These are phyloP conservation scores for Intubia oerlemansii DNA, from an alignment of 2,329 filamentous ascomycete species.

Conservation along the genomic window DNA sequence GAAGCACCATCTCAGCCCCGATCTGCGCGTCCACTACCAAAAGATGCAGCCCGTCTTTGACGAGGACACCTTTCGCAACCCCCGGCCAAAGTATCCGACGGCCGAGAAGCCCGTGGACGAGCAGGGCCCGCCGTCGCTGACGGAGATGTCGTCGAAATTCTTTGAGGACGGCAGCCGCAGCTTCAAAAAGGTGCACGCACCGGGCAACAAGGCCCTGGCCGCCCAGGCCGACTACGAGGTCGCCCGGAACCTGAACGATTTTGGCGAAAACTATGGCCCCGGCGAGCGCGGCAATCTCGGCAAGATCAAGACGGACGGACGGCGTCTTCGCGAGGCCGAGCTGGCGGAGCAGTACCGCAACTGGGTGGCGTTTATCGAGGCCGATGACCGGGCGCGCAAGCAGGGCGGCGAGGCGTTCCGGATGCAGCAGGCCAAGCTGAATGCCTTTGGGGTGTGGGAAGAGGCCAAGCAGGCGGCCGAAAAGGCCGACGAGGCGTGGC, in stretches of 20 bases:
- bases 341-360: neutral
- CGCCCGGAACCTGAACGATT: constrained; percentile 1
- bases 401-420: neutral
- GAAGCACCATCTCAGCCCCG: constrained; percentile 9
- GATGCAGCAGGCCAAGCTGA: neutral
- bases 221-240: neutral
- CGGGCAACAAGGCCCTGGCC: neutral
- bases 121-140: constrained; percentile 2
- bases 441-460: neutral
- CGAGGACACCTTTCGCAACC: neutral
- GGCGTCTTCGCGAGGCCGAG: neutral
- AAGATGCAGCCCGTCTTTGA: constrained; percentile 1
- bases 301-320: neutral
- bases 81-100: constrained; percentile 1
- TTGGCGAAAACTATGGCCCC: neutral
- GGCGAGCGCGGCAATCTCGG: neutral
- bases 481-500: no score
- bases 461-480: no score
- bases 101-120: constrained; percentile 8
- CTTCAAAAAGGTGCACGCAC: constrained; percentile 1
- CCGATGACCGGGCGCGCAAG: neutral
- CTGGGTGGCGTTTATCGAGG: neutral
- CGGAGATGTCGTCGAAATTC: neutral
- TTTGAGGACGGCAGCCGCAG: neutral
- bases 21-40: constrained; percentile 8